Evolutionary conservation across 805 yeast species (phyloP), one percentile per base, ranked within the genome.

Genomic region (Hanseniaspora osmophila): DNA sequence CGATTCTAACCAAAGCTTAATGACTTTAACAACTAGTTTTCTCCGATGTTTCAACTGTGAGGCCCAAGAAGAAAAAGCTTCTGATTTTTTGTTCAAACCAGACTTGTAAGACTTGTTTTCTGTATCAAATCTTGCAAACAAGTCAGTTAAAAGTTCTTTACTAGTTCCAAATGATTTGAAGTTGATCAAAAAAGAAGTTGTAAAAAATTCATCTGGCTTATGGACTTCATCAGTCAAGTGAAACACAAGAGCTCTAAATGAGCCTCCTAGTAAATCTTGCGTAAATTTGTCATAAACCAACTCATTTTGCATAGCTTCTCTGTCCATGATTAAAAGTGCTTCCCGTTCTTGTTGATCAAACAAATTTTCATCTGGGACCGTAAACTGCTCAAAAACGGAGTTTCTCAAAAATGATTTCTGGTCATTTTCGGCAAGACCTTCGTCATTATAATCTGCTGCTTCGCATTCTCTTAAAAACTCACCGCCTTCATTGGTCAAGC

Each of bases 1-100:
- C 44, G 92, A 80, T 60, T 86, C 94, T 60, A 90, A 64, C 98
- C 98, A 90, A 33, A 75, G 66, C 58, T 78, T 83, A 57, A 87
- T 75, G 59, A 81, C 69, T 51, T 74, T 75, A 52, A 80, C 76
- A 37, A 86, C 77, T 41, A 81, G 62, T 49, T 77, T 75, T 56
- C 90, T 67, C 58, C 92, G 71, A 50, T 71, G 78, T 54, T 73
- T 77, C 37, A 75, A 51, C 51, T 70, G 64, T 16, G 72, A 65
- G 47, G 71, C 66, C 51, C 62, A 48, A 17, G 71, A 63, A 2
- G 74, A 64, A 47, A 59, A 67, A 37, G 58, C 62, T 2, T 65
- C 68, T 41, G 59, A 63, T 37, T 57, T 60, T 3, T 62, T 63
- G 11, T 55, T 52, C 37, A 54, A 53, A 33, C 64, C 69, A 48